These are phyloP conservation scores for Dothideomycetidae sp. DNA, from an alignment of 2,329 filamentous ascomycete species.

Conservation along the genomic window DNA sequence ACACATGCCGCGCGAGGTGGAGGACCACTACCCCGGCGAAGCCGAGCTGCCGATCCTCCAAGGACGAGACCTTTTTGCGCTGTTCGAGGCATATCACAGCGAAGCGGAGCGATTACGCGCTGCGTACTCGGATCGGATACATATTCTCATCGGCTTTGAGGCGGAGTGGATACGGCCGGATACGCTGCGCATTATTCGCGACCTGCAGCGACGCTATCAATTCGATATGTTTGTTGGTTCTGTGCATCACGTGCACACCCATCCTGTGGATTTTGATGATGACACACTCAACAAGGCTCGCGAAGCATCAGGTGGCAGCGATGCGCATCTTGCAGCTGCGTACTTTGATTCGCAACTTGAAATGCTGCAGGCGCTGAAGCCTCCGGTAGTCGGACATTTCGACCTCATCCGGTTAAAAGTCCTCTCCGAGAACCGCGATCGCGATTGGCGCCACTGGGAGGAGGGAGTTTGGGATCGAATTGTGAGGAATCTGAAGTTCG, in stretches of 20 bases:
- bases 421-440: slow-evolving; percentile 35
- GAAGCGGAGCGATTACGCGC: slow-evolving; percentile 61
- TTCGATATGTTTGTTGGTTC: slow-evolving; percentile 90
- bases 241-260: slow-evolving; percentile 72
- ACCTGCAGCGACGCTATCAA: slow-evolving; percentile 43
- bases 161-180: slow-evolving; percentile 74
- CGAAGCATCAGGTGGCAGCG: slow-evolving; percentile 41
- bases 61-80: slow-evolving; percentile 33
- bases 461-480: slow-evolving; percentile 58
- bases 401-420: slow-evolving; percentile 78
- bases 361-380: slow-evolving; percentile 60
- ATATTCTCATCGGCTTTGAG: slow-evolving; percentile 81
- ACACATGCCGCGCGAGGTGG: slow-evolving; percentile 73
- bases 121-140: slow-evolving; percentile 56
- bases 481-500: slow-evolving; percentile 56
- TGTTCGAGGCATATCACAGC: slow-evolving; percentile 56
- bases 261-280: slow-evolving; percentile 79
- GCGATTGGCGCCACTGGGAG: slow-evolving; percentile 17
- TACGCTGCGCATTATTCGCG: slow-evolving; percentile 40
- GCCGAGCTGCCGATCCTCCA: slow-evolving; percentile 28
- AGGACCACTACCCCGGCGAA: slow-evolving; percentile 89
- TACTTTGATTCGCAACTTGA: slow-evolving; percentile 82
- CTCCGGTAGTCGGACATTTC: slow-evolving; percentile 81
- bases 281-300: slow-evolving; percentile 53
- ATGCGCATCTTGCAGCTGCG: slow-evolving; percentile 60